Conservation (phyloP, 1,284 basidiomycete genomes). For the Pseudozyma tsukubaensis region DNA sequence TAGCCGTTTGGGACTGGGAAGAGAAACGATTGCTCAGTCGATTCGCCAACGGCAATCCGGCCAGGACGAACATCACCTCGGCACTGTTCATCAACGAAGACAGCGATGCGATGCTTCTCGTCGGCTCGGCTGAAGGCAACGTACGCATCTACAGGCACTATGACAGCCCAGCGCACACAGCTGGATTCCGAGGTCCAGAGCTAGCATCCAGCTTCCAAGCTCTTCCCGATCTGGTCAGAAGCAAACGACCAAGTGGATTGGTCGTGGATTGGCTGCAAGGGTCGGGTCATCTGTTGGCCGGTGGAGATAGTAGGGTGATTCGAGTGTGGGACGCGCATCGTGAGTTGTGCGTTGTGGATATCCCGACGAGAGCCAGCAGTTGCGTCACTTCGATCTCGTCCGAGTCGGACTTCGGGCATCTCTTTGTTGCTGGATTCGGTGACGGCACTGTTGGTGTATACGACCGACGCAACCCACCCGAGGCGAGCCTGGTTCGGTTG, state of each 20-base stretch:
- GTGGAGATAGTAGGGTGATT: conserved; percentile 89
- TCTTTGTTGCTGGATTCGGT: conserved; percentile 90
- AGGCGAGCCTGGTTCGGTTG: conserved; percentile 83
- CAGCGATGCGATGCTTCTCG: conserved; percentile 87
- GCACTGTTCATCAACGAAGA: conserved; percentile 97
- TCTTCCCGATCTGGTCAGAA: conserved; percentile 80
- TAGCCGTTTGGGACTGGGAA: conserved; percentile 97
- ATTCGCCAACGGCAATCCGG: conserved; percentile 89
- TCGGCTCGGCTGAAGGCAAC: conserved; percentile 87
- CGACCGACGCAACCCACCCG: conserved; percentile 86
- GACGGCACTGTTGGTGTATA: conserved; percentile 92
- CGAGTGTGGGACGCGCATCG: conserved; percentile 95
- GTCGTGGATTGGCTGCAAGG: conserved; percentile 94
- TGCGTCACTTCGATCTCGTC: conserved; percentile 87
- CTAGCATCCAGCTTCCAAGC: conserved; percentile 94
- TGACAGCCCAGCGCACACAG: conserved; percentile 63
- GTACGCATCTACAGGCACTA: conserved; percentile 93
- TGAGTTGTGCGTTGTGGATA: conserved; percentile 83
- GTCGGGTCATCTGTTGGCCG: conserved; percentile 84
- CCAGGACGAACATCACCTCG: conserved; percentile 84
- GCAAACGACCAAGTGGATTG: conserved; percentile 81
- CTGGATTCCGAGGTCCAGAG: conserved; percentile 72
- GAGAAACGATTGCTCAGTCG: conserved; percentile 79
- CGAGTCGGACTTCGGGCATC: conserved; percentile 81
- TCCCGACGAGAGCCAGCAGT: conserved; percentile 88